Conservation (phyloP, 805 yeast genomes). For the Kuraishia ogatae region DNA sequence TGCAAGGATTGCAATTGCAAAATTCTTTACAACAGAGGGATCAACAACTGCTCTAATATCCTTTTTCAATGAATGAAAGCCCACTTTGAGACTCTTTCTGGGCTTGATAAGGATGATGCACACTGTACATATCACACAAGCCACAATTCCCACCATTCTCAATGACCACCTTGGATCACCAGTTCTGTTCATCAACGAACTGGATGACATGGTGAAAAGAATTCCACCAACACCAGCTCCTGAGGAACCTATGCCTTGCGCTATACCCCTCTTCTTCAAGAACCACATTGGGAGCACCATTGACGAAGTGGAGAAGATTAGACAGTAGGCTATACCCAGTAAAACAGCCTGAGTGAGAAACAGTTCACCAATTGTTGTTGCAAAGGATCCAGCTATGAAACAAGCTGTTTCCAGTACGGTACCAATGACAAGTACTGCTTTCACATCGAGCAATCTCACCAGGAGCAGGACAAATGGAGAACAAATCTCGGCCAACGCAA, state of each 20-base stretch:
- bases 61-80: slow-evolving; percentile 7
- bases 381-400: slow-evolving; percentile 41
- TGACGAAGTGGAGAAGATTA: slow-evolving; percentile 41
- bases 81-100: slow-evolving; percentile 16
- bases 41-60: slow-evolving; percentile 10
- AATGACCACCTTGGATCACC: slow-evolving; percentile 35
- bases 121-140: slow-evolving; percentile 26
- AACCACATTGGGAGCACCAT: slow-evolving; percentile 47
- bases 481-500: slow-evolving; percentile 48
- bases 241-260: slow-evolving; percentile 26
- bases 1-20: slow-evolving; percentile 11
- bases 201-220: slow-evolving; percentile 22
- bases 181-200: slow-evolving; percentile 26
- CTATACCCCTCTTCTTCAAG: slow-evolving; percentile 32
- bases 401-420: slow-evolving; percentile 34
- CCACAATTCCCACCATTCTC: slow-evolving; percentile 30
- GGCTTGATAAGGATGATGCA: slow-evolving; percentile 37
- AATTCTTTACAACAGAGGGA: slow-evolving; percentile 7
- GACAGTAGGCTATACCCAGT: slow-evolving; percentile 40
- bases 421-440: slow-evolving; percentile 33
- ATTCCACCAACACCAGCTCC: slow-evolving; percentile 39
- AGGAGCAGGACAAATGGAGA: slow-evolving; percentile 48
- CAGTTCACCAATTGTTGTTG: slow-evolving; percentile 39
- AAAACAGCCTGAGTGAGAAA: slow-evolving; percentile 45
- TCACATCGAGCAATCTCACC: slow-evolving; percentile 41